Base-by-base conservation (phyloP, 148 eudicot genomes). In the Suaeda aralocaspica region DNA sequence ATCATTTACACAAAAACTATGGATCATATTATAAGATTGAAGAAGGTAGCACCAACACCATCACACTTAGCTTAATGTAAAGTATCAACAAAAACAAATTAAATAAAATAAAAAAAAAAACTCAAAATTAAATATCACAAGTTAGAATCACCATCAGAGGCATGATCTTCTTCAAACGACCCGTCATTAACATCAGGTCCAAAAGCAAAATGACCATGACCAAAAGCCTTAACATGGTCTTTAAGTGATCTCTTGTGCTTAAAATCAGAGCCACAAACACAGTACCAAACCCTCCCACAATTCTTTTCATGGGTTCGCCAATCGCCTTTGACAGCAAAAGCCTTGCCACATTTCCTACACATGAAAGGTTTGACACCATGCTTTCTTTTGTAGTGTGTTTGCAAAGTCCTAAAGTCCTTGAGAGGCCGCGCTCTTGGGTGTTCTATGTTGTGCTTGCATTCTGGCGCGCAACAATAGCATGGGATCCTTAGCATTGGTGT, bases 251-350 rank as follows among this genome's bases (percentile, higher is more conserved):
- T 78, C 64, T 85, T 85, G 71, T 85, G 88, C 81, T 85, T 85
- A 30, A 85, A 85, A 77, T 85, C 88, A 4, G 88, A 85, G 7
- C 88, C 88, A 65, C 88, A 85, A 29, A 72, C 55, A 59, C 88
- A 83, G 52, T 83, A 81, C 89, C 89, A 86, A 11, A 83, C 67
- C 79, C 79, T 77, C 24, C 89, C 89, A 64, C 89, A 86, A 42
- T 86, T 86, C 82, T 86, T 86, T 82, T 86, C 89, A 46, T 86
- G 89, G 24, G 89, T 86, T 45, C 89, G 72, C 89, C 89, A 86
- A 18, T 86, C 89, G 15, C 89, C 87, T 53, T 83, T 86, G 6
- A 86, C 89, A 1, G 89, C 89, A 31, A 86, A 79, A 12, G 78
- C 64, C 80, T 86, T 86, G 14, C 80, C 71, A 29, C 89, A 86